Evolutionary conservation across 2,329 filamentous ascomycete species (phyloP), one percentile per base, ranked within the genome.

Genomic region (Apiospora koreana): DNA sequence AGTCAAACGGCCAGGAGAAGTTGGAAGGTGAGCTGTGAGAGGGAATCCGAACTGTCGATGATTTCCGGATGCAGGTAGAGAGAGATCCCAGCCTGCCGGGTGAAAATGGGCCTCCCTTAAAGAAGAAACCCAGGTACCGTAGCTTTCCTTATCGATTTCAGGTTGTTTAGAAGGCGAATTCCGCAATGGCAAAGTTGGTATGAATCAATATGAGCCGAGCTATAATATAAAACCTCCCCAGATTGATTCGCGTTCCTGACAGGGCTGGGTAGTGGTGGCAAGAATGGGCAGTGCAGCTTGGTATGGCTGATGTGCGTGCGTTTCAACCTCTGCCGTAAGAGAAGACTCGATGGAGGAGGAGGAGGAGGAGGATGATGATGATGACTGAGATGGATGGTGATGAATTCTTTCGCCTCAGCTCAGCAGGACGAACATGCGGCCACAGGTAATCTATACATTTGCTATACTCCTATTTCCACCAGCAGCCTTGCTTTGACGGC

Each of bases 71-170:
- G 54, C 54, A 38, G 54, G 48, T 16, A 54, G 54, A 62, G 31
- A 38, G 28, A 31, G 45, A 50, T 50, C 46, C 54, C 54, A 62
- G 31, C 21, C 31, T 35, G 50, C 50, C 54, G 31, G 54, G n/a
- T n/a, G 54, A 62, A 62, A 38, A 62, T 62, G 54, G 54, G 54
- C 54, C 31, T 62, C 50, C 50, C 54, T 62, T 62, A 38, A 38
- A 62, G 54, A 62, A 38, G 54, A 35, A 38, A 6, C 21, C 54
- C 54, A 48, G 10, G 45, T 48, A 48, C 45, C 41, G 12, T 18
- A 46, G 43, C 43, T 18, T 10, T 43, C 54, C 31, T n/a, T 62
- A n/a, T 62, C 31, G 54, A 38, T 62, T 62, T n/a, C n/a, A n/a
- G n/a, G n/a, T n/a, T 62, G 54, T 62, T 38, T 14, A 12, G 54